Evolutionary conservation across 441 rosid genomes (phyloP).

Genomic region (Raphanus hybrid): DNA sequence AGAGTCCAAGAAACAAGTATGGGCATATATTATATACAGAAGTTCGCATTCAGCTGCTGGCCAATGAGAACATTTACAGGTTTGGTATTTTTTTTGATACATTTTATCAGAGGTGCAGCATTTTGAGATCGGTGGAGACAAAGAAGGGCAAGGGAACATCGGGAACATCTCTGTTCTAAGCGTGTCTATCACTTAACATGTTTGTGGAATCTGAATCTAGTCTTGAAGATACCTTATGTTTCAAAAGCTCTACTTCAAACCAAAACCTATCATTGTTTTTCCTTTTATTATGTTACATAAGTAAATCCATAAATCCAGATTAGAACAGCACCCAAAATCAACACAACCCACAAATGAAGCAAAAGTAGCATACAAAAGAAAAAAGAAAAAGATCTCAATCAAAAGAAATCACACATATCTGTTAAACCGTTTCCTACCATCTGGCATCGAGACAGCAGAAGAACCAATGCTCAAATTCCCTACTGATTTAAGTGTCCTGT

Average conservation of each 20-base stretch:
- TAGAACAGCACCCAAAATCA: slow-evolving; percentile 54
- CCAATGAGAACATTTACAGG: no score
- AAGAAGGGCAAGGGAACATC: no score
- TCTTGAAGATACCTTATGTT: no score
- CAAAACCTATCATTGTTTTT: slow-evolving; percentile 30
- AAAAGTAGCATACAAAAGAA: slow-evolving; percentile 24
- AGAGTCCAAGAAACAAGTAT: no score
- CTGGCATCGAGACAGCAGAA: slow-evolving; percentile 80
- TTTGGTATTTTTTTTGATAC: no score
- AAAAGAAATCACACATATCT: slow-evolving; percentile 79
- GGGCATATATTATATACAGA: no score
- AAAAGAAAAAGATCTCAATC: slow-evolving; percentile 18
- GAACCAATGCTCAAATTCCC: slow-evolving; percentile 87
- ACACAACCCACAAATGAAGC: slow-evolving; percentile 40
- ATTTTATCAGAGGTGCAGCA: no score
- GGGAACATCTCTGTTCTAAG: no score
- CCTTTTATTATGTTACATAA: slow-evolving; percentile 52
- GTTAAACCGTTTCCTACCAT: slow-evolving; percentile 90
- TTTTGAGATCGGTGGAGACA: no score
- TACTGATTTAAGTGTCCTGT: slow-evolving; percentile 65
- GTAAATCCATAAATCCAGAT: slow-evolving; percentile 38
- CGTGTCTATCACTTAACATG: no score
- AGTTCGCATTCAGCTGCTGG: no score
- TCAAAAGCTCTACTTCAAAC: slow-evolving; percentile 12
- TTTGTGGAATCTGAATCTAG: no score